A percentile compares a stretch with the other conserved stretches of the same genome.
Conservation (phyloP, 1,284 basidiomycete species). For the Hypsizygus ulmarius region DNA sequence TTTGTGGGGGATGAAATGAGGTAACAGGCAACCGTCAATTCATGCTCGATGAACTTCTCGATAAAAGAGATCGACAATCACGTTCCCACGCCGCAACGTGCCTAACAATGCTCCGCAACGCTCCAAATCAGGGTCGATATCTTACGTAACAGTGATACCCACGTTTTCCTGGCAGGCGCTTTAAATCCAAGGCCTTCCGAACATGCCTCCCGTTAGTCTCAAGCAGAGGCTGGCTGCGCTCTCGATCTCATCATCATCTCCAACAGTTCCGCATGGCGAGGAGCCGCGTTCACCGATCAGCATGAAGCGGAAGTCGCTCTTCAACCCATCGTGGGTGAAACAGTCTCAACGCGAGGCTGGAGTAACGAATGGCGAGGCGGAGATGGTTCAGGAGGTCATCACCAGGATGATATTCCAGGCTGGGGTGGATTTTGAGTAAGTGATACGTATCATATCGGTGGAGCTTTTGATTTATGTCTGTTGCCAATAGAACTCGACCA, state of each 20-base stretch:
- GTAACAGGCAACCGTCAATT: no score
- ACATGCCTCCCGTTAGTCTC: conserved; percentile 36
- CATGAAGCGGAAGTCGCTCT: conserved; percentile 35
- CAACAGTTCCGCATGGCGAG: conserved; percentile 35
- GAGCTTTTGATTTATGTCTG: conserved; percentile 7
- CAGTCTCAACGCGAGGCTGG: conserved; percentile 22
- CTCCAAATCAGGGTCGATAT: no score
- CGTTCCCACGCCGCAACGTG: no score
- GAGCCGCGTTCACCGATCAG: conserved; percentile 25
- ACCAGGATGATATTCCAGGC: conserved; percentile 78
- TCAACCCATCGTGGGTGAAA: conserved; percentile 39
- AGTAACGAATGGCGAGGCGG: conserved; percentile 30
- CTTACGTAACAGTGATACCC: no score
- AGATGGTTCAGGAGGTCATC: conserved; percentile 63
- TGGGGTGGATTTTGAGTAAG: conserved; percentile 85
- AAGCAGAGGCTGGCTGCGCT: conserved; percentile 61
- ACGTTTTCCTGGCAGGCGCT: no score
- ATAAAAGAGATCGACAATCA: no score
- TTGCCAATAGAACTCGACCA: conserved; percentile 64
- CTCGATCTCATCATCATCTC: conserved; percentile 46
- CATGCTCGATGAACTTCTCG: no score
- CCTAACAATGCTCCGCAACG: no score
- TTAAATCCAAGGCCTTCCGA: background rate
- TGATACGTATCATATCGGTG: conserved; percentile 23
- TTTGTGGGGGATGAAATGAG: no score